A percentile compares a stretch with the other conserved stretches of the same genome.
Evolutionary conservation across 2,329 filamentous ascomycete species (phyloP).

Genomic region (Colletotrichum sp.): DNA sequence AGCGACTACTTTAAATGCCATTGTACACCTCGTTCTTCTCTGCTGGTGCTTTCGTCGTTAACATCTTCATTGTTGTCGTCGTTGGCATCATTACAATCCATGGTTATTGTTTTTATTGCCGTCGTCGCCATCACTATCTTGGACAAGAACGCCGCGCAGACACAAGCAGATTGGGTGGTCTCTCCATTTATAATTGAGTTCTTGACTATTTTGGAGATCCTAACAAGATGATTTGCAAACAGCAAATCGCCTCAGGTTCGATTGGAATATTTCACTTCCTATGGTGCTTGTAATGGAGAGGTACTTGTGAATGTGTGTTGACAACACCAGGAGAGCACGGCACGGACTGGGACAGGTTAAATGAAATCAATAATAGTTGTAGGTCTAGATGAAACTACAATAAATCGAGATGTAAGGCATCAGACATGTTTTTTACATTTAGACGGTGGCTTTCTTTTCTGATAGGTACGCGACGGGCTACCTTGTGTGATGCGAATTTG

Average conservation of each 20-base stretch:
- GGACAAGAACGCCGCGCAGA: not conserved
- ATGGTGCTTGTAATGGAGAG: not conserved
- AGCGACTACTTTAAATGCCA: rapidly evolving
- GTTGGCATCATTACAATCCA: not conserved
- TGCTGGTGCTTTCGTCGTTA: not conserved
- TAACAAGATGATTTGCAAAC: not conserved
- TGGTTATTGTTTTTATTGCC: not conserved
- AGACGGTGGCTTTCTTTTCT: too few species aligned
- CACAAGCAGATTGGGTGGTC: not conserved
- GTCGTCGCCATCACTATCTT: too few species aligned
- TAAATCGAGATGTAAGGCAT: rapidly evolving
- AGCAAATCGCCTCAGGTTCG: not conserved
- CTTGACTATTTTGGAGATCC: too few species aligned
- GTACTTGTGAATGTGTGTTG: not conserved
- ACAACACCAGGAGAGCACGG: not conserved
- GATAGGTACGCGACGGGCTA: rapidly evolving
- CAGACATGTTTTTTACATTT: not conserved
- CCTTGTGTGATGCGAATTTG: rapidly evolving
- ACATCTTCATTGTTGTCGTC: too few species aligned
- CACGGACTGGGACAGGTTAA: rapidly evolving
- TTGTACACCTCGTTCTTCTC: not conserved
- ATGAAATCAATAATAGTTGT: rapidly evolving
- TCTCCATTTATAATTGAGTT: too few species aligned
- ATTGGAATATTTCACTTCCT: not conserved
- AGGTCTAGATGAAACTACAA: not conserved